Conservation (phyloP, 352 stramenopile species). For the Globisporangium barbulae region DNA sequence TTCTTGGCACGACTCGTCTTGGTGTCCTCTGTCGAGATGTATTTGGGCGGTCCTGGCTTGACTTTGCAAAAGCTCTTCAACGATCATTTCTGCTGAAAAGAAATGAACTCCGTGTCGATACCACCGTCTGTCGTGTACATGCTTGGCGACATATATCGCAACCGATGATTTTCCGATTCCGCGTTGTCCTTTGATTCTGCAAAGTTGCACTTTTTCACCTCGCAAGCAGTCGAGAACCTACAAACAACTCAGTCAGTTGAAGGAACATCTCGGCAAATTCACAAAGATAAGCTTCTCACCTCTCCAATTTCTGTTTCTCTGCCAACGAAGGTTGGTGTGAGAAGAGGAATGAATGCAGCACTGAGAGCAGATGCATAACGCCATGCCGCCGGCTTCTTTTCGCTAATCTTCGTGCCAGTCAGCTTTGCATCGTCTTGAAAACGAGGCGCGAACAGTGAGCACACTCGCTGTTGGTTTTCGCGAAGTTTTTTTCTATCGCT, state of each 20-base stretch:
- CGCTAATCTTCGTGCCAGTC: slow-evolving; percentile 17
- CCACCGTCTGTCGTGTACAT: slow-evolving; percentile 29
- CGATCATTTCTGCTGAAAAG: slow-evolving; percentile 40
- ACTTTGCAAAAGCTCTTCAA: slow-evolving; percentile 27
- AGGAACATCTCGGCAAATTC: background rate
- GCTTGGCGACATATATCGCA: slow-evolving; percentile 52
- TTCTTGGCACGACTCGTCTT: background rate
- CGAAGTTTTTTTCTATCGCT: slow-evolving; percentile 35
- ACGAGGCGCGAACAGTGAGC: slow-evolving; percentile 22
- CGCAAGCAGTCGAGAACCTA: slow-evolving; percentile 29
- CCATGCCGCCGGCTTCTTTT: slow-evolving; percentile 14
- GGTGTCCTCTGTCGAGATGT: background rate
- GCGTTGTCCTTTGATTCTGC: slow-evolving; percentile 37
- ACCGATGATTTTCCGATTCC: slow-evolving; percentile 65
- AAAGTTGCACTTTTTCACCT: slow-evolving; percentile 39
- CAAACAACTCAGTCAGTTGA: slow-evolving; percentile 8
- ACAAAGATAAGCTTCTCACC: slow-evolving; percentile 20
- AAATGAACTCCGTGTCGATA: slow-evolving; percentile 60
- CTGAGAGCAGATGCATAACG: slow-evolving; percentile 34
- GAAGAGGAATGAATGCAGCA: slow-evolving; percentile 48
- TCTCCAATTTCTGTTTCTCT: slow-evolving; percentile 43
- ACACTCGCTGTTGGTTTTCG: slow-evolving; percentile 26
- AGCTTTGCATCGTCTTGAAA: slow-evolving; percentile 12
- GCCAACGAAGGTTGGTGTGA: slow-evolving; percentile 51
- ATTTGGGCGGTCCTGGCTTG: background rate